Conservation (phyloP, 2,329 filamentous ascomycete genomes). For the Blumeria graminis region DNA sequence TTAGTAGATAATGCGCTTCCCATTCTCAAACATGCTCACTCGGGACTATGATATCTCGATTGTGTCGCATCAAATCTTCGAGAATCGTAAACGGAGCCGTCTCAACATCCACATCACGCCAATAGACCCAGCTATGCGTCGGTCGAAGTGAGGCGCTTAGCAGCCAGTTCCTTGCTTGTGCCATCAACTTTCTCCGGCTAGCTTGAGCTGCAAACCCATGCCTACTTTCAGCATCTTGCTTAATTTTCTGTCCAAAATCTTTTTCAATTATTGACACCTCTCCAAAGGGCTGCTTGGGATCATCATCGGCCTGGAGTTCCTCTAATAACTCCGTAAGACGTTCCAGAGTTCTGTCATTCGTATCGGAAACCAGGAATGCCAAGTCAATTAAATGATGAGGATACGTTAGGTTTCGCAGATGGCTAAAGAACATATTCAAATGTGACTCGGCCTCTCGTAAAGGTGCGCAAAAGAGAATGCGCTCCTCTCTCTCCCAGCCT, state of each 20-base stretch:
- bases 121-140: constrained; percentile 97
- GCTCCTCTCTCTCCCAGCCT: constrained; percentile 90
- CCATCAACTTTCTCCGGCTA: constrained; percentile 85
- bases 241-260: constrained; percentile 93
- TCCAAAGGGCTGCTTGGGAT: constrained; percentile 64
- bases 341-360: constrained; percentile 69
- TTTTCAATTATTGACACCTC: constrained; percentile 97
- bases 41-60: constrained; percentile 95
- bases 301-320: constrained; percentile 53
- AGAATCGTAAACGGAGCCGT: constrained; percentile 91
- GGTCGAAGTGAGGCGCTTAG: constrained; percentile 78
- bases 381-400: constrained; percentile 91
- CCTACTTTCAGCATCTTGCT: constrained; percentile 90
- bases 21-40: constrained; percentile 35
- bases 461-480: constrained; percentile 83
- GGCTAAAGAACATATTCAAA: constrained; percentile 95
- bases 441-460: constrained; percentile 81
- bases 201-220: constrained; percentile 96
- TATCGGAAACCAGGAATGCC: constrained; percentile 91
- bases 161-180: constrained; percentile 90
- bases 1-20: background rate
- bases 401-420: constrained; percentile 88
- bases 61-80: constrained; percentile 94
- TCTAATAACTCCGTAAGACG: constrained; percentile 54
- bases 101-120: constrained; percentile 95